phyloP scores from a whole-genome alignment of 2,329 filamentous ascomycete genomes.

The Arthrobotrys megalospora region DNA sequence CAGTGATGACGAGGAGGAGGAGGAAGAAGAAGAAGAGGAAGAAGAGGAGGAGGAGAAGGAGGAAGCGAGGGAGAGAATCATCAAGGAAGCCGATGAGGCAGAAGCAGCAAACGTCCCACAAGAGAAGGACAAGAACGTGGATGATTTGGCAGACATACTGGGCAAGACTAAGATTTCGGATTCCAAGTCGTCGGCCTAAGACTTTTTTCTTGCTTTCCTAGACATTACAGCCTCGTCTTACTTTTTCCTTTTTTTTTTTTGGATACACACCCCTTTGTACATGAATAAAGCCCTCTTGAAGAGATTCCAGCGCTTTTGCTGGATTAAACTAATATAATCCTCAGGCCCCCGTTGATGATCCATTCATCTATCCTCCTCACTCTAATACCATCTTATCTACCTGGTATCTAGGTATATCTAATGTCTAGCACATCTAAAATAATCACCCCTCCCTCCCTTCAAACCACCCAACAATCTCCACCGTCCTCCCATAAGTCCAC shows the following conservation, averaged over 20 bases:
- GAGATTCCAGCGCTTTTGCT: neutral
- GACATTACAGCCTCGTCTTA: neutral
- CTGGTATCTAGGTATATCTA: neutral
- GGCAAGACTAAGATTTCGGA: conserved; percentile 61
- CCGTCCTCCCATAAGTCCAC: conserved; percentile 89
- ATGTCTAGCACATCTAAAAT: conserved; percentile 1
- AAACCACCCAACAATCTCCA: conserved; percentile 73
- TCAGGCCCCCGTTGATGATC: neutral
- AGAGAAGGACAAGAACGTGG: conserved; percentile 69
- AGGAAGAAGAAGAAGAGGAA: conserved; percentile 79
- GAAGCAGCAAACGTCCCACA: conserved; percentile 82
- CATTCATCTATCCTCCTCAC: neutral
- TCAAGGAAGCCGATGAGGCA: conserved; percentile 80
- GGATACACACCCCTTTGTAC: conserved; percentile 19
- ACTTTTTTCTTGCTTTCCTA: neutral
- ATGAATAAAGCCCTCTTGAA: conserved; percentile 28
- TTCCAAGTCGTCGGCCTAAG: conserved; percentile 2
- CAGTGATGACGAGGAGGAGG: conserved; percentile 78
- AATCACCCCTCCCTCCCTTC: conserved; percentile 61
- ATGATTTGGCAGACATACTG: conserved; percentile 63
- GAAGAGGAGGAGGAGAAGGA: conserved; percentile 78
- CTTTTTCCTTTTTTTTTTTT: neutral
- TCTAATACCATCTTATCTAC: too few species aligned
- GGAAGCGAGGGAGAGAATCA: conserved; percentile 79
- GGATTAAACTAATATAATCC: neutral